These are phyloP conservation scores for Talaromyces sp. DNA, from an alignment of 2,329 filamentous ascomycete genomes.

Conservation along the genomic window DNA sequence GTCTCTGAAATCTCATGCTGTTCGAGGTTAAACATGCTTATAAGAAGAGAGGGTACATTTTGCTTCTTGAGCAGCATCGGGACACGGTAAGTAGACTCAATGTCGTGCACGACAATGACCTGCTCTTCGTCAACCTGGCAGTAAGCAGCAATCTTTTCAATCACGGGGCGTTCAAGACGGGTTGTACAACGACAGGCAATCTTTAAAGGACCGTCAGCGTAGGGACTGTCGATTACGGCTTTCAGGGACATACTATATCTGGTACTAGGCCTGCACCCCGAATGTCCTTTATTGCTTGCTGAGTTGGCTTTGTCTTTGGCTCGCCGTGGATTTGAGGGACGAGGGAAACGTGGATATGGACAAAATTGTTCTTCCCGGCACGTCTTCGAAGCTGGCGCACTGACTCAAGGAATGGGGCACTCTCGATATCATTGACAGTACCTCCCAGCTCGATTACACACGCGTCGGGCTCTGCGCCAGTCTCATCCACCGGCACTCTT, in stretches of 20 bases:
- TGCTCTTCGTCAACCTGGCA: slow-evolving; percentile 83
- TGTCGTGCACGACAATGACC: slow-evolving; percentile 81
- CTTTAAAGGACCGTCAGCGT: slow-evolving; percentile 49
- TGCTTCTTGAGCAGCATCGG: slow-evolving; percentile 86
- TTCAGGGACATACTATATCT: slow-evolving; percentile 8
- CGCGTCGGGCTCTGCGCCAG: slow-evolving; percentile 76
- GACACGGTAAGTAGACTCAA: slow-evolving; percentile 88
- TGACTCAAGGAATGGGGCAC: slow-evolving; percentile 79
- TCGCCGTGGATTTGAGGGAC: slow-evolving; percentile 68
- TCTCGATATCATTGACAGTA: slow-evolving; percentile 69
- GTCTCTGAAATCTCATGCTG: slow-evolving; percentile 47
- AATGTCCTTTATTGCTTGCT: slow-evolving; percentile 78
- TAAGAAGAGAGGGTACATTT: slow-evolving; percentile 64
- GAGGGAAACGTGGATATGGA: slow-evolving; percentile 78
- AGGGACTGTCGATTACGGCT: background rate
- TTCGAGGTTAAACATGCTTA: slow-evolving; percentile 62
- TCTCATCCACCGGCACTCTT: slow-evolving; percentile 78
- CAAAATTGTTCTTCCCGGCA: slow-evolving; percentile 70
- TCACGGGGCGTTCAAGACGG: slow-evolving; percentile 65
- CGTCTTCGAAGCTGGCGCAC: slow-evolving; percentile 69
- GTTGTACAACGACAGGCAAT: slow-evolving; percentile 89
- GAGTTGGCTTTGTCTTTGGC: slow-evolving; percentile 96
- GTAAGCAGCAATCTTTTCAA: slow-evolving; percentile 81
- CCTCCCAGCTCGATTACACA: slow-evolving; percentile 57
- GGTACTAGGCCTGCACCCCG: slow-evolving; percentile 36